Evolutionary conservation across 345 rosid genomes (phyloP), one percentile per base, ranked within the genome.

Genomic region (Alliaria petiolata): DNA sequence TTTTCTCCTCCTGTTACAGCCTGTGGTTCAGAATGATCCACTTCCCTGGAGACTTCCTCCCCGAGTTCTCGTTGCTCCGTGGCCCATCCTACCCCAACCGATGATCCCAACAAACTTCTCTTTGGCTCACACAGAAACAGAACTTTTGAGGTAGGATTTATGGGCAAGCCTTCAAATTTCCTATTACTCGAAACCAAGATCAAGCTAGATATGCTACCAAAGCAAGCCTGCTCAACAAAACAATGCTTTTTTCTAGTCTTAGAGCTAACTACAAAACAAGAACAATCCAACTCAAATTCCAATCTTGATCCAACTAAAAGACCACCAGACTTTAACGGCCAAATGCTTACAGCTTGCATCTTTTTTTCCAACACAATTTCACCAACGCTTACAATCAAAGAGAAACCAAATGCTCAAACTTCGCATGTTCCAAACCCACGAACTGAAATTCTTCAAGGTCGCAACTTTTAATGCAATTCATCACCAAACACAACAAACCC

Each of bases 301-400:
- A 82, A 76, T 53, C 78, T 83, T 72, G 86, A 85, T 54, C 82
- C 76, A 25, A 67, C 74, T 33, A 72, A 83, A 47, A 79, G 76
- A 78, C 87, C 88, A 78, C 87, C 88, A 78, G 0, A 61, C 42
- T 72, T 72, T 31, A 55, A 61, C 7, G 78, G 81, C 65, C 66
- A 78, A 22, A 67, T 46, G 70, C 78, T 60, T 71, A 87, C 84
- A 87, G 86, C 74, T 84, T 87, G 93, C 97, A 90, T 93, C 65
- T 77, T 86, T 65, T 77, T 85, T 62, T 4, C 38, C 40, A 19
- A 45, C 9, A 33, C 22, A 69, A 55, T 17, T 33, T 72, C 47
- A 69, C 54, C 33, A 70, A 55, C 26, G 34, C 57, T 40, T 40
- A 42, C 63, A 67, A 61, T 34, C 55, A 75, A 47, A 19, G 25